Evolutionary conservation across 768 basidiomycete genomes (phyloP).

Genomic region (Wakefieldia striispora): DNA sequence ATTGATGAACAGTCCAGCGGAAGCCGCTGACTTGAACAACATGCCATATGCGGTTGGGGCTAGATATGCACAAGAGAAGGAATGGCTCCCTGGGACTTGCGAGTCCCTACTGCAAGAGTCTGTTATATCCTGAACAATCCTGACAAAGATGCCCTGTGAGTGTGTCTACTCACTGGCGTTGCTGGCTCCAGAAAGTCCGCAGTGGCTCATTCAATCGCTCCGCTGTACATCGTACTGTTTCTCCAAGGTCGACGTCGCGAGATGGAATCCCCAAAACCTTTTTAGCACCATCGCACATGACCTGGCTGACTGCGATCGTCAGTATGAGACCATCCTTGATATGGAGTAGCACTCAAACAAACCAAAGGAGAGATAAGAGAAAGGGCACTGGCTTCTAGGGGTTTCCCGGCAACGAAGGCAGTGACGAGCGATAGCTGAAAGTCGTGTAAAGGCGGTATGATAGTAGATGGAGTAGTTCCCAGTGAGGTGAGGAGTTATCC

Average conservation of each 20-base stretch:
- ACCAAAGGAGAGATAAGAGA: no score
- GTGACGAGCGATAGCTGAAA: no score
- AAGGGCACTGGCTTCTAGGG: no score
- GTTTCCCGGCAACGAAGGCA: no score
- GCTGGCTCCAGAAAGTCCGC: no score
- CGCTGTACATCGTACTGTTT: conserved; percentile 18
- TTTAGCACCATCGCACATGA: conserved; percentile 29
- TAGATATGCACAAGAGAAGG: background rate
- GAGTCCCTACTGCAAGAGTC: background rate
- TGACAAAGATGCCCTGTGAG: background rate
- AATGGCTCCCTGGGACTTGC: background rate
- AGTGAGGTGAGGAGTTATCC: no score
- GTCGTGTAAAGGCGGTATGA: no score
- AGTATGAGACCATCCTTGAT: conserved; percentile 6
- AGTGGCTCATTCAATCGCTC: no score
- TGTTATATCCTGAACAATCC: background rate
- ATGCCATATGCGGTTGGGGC: background rate
- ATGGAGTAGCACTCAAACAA: no score
- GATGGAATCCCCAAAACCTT: conserved; percentile 11
- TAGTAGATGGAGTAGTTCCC: no score
- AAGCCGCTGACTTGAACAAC: background rate
- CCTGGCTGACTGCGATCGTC: conserved; percentile 21
- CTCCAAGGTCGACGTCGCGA: background rate
- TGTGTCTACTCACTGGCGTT: no score
- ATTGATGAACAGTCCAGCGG: background rate